Conservation (phyloP, 2,329 filamentous ascomycete species). For the Xylariaceae sp. region DNA sequence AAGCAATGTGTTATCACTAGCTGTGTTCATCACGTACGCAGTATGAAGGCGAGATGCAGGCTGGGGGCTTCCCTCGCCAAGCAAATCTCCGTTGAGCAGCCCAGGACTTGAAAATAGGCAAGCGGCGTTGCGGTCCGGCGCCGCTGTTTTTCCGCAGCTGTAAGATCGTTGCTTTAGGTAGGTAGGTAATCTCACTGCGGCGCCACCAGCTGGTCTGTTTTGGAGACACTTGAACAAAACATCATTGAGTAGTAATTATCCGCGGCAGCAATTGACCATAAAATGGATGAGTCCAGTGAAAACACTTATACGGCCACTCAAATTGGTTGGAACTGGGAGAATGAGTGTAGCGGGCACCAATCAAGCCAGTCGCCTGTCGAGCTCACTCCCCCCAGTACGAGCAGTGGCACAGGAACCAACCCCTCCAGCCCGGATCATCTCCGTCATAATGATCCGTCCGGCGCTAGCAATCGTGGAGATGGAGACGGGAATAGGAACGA, state of each 20-base stretch:
- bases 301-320: not conserved
- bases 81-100: no score
- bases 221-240: not conserved
- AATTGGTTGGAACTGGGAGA: not conserved
- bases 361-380: conserved; percentile 4
- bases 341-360: conserved; percentile 1
- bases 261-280: not conserved
- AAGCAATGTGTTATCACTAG: no score
- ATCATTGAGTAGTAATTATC: not conserved
- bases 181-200: conserved; percentile 1
- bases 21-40: no score
- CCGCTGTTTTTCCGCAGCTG: not conserved
- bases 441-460: not conserved
- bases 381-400: conserved; percentile 10
- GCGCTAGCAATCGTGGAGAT: not conserved
- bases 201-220: not conserved
- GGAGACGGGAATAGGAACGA: not conserved
- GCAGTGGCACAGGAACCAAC: conserved; percentile 12
- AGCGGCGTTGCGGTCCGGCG: not conserved
- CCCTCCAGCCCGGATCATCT: conserved; percentile 8
- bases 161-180: no score
- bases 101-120: no score
- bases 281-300: conserved; percentile 4
- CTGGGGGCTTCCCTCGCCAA: no score
- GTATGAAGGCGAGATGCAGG: no score